Conservation (phyloP, 2,329 filamentous ascomycete species). For the Trichoderma sp. region DNA sequence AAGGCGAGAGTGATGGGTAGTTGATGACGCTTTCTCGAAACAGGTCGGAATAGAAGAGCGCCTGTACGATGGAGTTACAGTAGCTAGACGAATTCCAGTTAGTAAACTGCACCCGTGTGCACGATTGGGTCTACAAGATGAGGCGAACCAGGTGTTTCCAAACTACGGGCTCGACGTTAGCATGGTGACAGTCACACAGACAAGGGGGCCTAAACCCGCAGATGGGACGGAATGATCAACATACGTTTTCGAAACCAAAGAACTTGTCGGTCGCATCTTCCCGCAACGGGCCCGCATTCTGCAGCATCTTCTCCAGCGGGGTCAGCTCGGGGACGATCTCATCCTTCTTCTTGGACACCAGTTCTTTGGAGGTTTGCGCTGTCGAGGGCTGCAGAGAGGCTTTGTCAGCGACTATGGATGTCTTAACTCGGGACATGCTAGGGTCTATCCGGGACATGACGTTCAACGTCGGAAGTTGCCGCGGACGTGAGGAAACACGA, state of each 20-base stretch:
- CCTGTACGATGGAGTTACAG: constrained; percentile 97
- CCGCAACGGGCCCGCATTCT: constrained; percentile 77
- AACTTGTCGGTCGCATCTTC: constrained; percentile 95
- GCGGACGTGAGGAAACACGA: constrained; percentile 8
- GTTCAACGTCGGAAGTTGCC: constrained; percentile 5
- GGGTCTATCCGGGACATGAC: background rate
- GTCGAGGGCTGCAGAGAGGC: constrained; percentile 47
- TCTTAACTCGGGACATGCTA: background rate
- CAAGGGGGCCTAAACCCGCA: background rate
- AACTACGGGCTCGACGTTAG: constrained; percentile 64
- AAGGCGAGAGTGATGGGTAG: constrained; percentile 74
- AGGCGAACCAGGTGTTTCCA: constrained; percentile 88
- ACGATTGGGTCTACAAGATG: constrained; percentile 8
- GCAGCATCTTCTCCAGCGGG: constrained; percentile 73
- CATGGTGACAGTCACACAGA: constrained; percentile 28
- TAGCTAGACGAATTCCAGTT: constrained; percentile 63
- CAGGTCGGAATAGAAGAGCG: constrained; percentile 89
- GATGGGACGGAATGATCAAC: constrained; percentile 41
- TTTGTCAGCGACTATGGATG: constrained; percentile 40
- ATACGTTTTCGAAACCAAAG: constrained; percentile 96
- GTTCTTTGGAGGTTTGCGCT: constrained; percentile 50
- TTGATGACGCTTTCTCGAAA: constrained; percentile 94
- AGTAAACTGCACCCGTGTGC: background rate
- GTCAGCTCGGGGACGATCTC: constrained; percentile 61
- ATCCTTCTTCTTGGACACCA: constrained; percentile 57